phyloP scores from a whole-genome alignment of 2,329 filamentous ascomycete genomes.

The Aspergillus ibericus region DNA sequence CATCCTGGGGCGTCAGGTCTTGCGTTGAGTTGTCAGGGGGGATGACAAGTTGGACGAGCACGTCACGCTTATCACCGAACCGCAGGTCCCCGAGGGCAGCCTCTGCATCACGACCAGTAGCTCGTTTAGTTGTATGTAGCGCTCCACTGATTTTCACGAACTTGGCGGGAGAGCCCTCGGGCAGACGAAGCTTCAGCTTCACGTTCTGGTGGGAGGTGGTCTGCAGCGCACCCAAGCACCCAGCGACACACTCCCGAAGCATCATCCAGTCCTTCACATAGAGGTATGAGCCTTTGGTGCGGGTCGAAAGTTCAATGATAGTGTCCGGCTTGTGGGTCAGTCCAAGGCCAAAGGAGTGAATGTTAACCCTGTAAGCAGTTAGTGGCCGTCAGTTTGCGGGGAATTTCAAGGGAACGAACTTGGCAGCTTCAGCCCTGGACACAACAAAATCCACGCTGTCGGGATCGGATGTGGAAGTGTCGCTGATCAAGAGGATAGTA shows the following conservation, averaged over 20 bases:
- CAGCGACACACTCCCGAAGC: constrained; percentile 92
- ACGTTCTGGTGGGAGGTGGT: constrained; percentile 97
- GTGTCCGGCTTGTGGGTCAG: constrained; percentile 98
- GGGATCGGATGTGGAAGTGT: constrained; percentile 88
- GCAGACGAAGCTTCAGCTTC: constrained; percentile 88
- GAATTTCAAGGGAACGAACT: constrained; percentile 58
- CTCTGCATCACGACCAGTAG: constrained; percentile 90
- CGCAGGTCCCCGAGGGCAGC: constrained; percentile 86
- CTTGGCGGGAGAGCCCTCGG: constrained; percentile 94
- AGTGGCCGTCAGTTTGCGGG: constrained; percentile 17
- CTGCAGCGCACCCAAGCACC: constrained; percentile 87
- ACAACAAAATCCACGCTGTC: constrained; percentile 98
- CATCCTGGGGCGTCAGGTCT: constrained; percentile 85
- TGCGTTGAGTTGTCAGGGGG: constrained; percentile 78
- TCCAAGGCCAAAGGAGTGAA: constrained; percentile 94
- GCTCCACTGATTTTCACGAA: constrained; percentile 99
- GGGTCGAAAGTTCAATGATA: constrained; percentile 94
- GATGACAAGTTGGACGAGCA: constrained; percentile 91
- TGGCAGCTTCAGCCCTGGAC: constrained; percentile 92
- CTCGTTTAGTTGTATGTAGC: constrained; percentile 92
- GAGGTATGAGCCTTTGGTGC: constrained; percentile 94
- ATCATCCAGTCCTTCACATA: constrained; percentile 99
- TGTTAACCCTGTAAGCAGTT: constrained; percentile 66
- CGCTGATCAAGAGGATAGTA: constrained; percentile 94
- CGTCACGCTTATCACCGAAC: constrained; percentile 93